Evolutionary conservation across 2,329 filamentous ascomycete genomes (phyloP), one percentile per base, ranked within the genome.

Genomic region (Triangularia setosa): DNA sequence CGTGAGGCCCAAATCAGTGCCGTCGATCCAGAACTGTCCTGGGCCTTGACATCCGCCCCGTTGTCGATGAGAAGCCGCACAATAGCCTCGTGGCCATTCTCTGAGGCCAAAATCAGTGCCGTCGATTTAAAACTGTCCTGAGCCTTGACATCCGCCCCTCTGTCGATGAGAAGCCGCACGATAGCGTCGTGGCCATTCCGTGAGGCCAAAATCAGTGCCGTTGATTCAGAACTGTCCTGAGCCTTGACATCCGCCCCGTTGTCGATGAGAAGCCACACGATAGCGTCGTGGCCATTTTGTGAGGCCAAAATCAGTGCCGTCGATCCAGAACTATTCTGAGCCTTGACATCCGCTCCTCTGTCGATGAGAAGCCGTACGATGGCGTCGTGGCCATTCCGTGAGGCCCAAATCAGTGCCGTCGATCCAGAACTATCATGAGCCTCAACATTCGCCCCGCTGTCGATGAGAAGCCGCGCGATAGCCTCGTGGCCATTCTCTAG

Each of bases 11-110:
- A 28, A 33, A 21, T 58, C 12, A 58, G 56, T 58, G 56, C 56
- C 56, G 30, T 21, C 16, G 30, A 33, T 23, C 33, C 28, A 12
- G 8, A n/a, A 58, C 25, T n/a, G 56, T 25, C 33, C 21, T 18
- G 33, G 7, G 25, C 27, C 14, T 58, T 58, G 14, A 58, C 16
- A 23, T 58, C 27, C 28, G 56, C 56, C 56, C 28, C 56, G 54
- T 57, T 57, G 12, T 57, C 25, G 54, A 57, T 30, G 28, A 68
- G 61, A 63, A 58, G 54, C 54, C 33, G 35, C 21, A 23, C 56
- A 4, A 63, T 44, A 3, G 56, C 56, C 25, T 59, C 56, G 25
- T 63, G 61, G 9, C 40, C 56, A 55, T 60, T 55, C 18, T 58
- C 25, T 33, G 27, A 21, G 24, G 61, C 61, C 24, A 11, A 18